Conservation (phyloP, 2,329 filamentous ascomycete species). For the Byssoonygena ceratinophila region DNA sequence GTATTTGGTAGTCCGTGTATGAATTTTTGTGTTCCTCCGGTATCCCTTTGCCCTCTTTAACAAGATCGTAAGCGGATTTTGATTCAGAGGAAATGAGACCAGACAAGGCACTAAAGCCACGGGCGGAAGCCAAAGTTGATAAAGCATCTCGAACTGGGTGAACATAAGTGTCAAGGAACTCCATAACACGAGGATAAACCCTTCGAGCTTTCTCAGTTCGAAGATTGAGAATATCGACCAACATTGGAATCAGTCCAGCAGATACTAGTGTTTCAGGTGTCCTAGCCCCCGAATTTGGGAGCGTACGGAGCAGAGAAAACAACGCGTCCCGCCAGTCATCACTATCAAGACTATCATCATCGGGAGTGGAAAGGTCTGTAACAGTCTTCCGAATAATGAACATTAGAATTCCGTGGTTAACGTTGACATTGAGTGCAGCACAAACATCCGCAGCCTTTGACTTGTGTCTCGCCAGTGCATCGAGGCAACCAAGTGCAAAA, state of each 20-base stretch:
- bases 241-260: constrained; percentile 77
- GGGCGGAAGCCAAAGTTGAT: constrained; percentile 66
- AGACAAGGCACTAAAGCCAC: constrained; percentile 83
- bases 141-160: constrained; percentile 79
- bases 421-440: constrained; percentile 83
- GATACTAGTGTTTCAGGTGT: constrained; percentile 76
- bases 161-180: constrained; percentile 79
- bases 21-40: constrained; percentile 62
- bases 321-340: constrained; percentile 86
- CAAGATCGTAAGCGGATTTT: constrained; percentile 54
- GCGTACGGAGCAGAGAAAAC: constrained; percentile 74
- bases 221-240: constrained; percentile 78
- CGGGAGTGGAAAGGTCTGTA: constrained; percentile 59
- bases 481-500: constrained; percentile 67
- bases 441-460: constrained; percentile 70
- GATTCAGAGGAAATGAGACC: constrained; percentile 74
- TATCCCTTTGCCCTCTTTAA: constrained; percentile 61
- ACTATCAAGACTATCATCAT: constrained; percentile 52
- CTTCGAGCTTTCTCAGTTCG: constrained; percentile 72
- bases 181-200: constrained; percentile 71
- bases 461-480: constrained; percentile 73
- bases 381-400: constrained; percentile 88
- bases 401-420: constrained; percentile 89
- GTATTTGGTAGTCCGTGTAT: constrained; percentile 83
- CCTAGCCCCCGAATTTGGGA: constrained; percentile 60